These are phyloP conservation scores for Boletus patriciae DNA, from an alignment of 768 basidiomycete genomes.

Conservation along the genomic window DNA sequence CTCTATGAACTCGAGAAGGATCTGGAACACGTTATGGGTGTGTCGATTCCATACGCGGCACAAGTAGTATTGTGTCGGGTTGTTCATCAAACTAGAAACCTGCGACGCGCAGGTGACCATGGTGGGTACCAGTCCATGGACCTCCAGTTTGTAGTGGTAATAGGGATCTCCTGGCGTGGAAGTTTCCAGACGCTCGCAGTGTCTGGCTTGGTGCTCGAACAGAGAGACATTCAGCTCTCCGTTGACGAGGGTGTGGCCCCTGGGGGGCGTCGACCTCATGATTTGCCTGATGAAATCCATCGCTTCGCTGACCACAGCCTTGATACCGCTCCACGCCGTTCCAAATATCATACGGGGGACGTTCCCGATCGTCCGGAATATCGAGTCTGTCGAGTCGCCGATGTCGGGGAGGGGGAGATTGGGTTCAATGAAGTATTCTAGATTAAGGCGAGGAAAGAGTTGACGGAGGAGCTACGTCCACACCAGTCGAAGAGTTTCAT, in stretches of 20 bases:
- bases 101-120: constrained; percentile 9
- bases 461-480: constrained; percentile 19
- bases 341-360: constrained; percentile 9
- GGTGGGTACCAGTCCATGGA: constrained; percentile 8
- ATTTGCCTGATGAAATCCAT: constrained; percentile 4
- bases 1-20: constrained; percentile 18
- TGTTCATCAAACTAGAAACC: neutral
- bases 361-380: constrained; percentile 14
- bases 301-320: neutral
- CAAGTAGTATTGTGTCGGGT: constrained; percentile 16
- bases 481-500: constrained; percentile 28
- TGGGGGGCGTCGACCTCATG: constrained; percentile 10
- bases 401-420: constrained; percentile 3
- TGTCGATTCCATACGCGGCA: constrained; percentile 24
- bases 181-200: constrained; percentile 4
- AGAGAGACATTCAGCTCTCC: constrained; percentile 24
- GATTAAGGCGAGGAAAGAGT: constrained; percentile 22
- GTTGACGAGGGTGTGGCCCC: constrained; percentile 25
- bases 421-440: constrained; percentile 17
- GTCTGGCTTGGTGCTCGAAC: constrained; percentile 21
- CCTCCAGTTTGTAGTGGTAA: constrained; percentile 15
- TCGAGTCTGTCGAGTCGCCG: constrained; percentile 7
- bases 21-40: constrained; percentile 14
- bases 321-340: constrained; percentile 8
- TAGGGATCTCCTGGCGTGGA: neutral